phyloP scores from a whole-genome alignment of 2,329 filamentous ascomycete species.

The Calycina herbarum region DNA sequence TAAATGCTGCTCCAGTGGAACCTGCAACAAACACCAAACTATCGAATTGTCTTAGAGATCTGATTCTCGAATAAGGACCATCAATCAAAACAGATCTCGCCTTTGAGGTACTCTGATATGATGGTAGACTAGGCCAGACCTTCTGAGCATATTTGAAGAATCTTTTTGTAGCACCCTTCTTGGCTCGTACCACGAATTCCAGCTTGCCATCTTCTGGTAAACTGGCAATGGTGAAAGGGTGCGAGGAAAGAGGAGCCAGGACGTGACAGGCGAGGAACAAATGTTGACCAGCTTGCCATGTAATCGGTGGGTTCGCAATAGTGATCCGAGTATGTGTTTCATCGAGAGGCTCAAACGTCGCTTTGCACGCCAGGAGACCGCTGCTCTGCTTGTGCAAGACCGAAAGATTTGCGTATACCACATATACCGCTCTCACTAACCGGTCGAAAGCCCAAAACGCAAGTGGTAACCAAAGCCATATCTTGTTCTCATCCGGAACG shows the following conservation, averaged over 20 bases:
- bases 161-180: slow-evolving; percentile 52
- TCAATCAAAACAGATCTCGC: slow-evolving; percentile 48
- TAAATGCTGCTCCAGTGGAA: slow-evolving; percentile 72
- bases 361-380: slow-evolving; percentile 42
- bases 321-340: slow-evolving; percentile 57
- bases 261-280: slow-evolving; percentile 59
- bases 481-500: slow-evolving; percentile 43
- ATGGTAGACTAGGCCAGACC: slow-evolving; percentile 31
- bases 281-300: slow-evolving; percentile 64
- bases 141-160: slow-evolving; percentile 53
- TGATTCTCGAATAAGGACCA: slow-evolving; percentile 52
- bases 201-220: slow-evolving; percentile 55
- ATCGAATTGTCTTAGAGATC: slow-evolving; percentile 59
- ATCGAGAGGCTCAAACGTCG: slow-evolving; percentile 50
- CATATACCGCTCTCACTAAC: slow-evolving; percentile 39
- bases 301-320: slow-evolving; percentile 53
- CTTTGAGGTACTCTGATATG: slow-evolving; percentile 24
- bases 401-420: slow-evolving; percentile 43
- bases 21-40: slow-evolving; percentile 60
- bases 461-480: slow-evolving; percentile 49
- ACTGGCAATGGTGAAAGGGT: slow-evolving; percentile 64
- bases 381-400: slow-evolving; percentile 40
- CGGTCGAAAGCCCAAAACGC: slow-evolving; percentile 48
- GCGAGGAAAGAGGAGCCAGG: slow-evolving; percentile 57
- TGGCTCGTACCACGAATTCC: slow-evolving; percentile 56